Base-by-base conservation (phyloP, 169 alveolate species). In the Plasmodium adleri region DNA sequence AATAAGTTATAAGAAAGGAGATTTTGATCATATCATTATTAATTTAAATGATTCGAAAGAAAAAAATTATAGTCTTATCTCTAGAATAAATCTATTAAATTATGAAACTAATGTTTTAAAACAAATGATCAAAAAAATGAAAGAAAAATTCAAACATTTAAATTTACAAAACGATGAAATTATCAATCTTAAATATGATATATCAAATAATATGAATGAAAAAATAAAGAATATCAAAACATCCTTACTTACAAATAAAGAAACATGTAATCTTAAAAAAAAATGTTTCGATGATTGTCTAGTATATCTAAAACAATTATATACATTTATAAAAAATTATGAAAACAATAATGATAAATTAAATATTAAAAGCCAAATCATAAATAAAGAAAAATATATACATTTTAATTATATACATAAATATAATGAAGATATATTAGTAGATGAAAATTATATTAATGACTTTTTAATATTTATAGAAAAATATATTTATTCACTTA, bases 41-140 rank as follows among this genome's bases (percentile, higher is more conserved):
- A 83, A 83, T n/a, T 83, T 83, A 83, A 83, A 83, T 68, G 91
- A 54, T 15, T 83, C 91, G 4, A 83, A 83, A 49, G 91, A 83
- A 67, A 83, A 83, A 49, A 83, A 83, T 72, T 83, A 83, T 63
- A 83, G 91, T 56, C 83, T 83, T 6, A 83, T 83, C 15, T 83
- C 91, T 26, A 83, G 91, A 83, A 83, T 83, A 5, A 83, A 83
- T 45, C 17, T 83, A 20, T 62, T 83, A 68, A 83, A 83, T 68
- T 83, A 83, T 72, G 91, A 83, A 68, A 83, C 91, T 1, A 83
- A 83, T 28, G 68, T 83, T 20, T 39, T 83, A 83, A 83, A 52
- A 39, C 52, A 83, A 26, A 67, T 83, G 26, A 83, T 68, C 26
- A 83, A 83, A 83, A 83, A 83, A 83, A 68, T 83, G 91, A 83